A percentile compares a stretch with the other conserved stretches of the same genome.
phyloP scores from a whole-genome alignment of 1,139 yeast genomes.

The Yarrowia galli region DNA sequence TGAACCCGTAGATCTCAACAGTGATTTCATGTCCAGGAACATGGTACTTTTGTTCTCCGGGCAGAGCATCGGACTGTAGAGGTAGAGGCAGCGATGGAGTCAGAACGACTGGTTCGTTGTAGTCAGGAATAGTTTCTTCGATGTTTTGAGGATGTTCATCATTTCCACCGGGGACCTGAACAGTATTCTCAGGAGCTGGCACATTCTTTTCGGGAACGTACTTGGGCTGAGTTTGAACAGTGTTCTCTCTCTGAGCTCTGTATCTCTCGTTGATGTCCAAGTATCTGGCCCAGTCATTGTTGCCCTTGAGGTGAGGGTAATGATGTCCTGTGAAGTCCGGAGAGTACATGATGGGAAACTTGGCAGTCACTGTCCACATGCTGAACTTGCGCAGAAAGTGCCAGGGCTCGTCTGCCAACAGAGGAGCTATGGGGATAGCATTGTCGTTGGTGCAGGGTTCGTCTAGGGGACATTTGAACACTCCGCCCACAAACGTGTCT shows the following conservation, averaged over 20 bases:
- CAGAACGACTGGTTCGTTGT: too few species aligned
- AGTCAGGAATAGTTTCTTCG: too few species aligned
- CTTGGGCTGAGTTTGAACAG: not conserved
- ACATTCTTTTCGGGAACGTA: not conserved
- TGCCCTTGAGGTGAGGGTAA: slow-evolving; percentile 19
- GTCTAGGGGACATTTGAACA: slow-evolving; percentile 44
- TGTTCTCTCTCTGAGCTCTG: not conserved
- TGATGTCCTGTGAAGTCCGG: slow-evolving; percentile 45
- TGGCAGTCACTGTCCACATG: slow-evolving; percentile 42
- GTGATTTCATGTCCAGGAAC: not conserved
- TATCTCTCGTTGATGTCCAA: slow-evolving; percentile 45
- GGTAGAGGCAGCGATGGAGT: not conserved
- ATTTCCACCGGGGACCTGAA: too few species aligned
- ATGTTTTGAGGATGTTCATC: too few species aligned
- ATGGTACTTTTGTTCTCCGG: slow-evolving; percentile 2
- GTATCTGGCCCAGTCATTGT: slow-evolving; percentile 43
- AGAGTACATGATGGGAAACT: slow-evolving; percentile 46
- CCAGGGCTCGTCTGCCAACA: slow-evolving; percentile 47
- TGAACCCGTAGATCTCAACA: slow-evolving; percentile 1
- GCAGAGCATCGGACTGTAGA: slow-evolving; percentile 15
- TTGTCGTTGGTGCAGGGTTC: slow-evolving; percentile 41
- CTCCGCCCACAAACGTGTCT: slow-evolving; percentile 46
- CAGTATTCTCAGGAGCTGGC: not conserved
- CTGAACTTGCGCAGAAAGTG: slow-evolving; percentile 15
- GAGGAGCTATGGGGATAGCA: slow-evolving; percentile 44